These are phyloP conservation scores for Metarhizium robertsii DNA, from an alignment of 2,329 filamentous ascomycete genomes.

Conservation along the genomic window DNA sequence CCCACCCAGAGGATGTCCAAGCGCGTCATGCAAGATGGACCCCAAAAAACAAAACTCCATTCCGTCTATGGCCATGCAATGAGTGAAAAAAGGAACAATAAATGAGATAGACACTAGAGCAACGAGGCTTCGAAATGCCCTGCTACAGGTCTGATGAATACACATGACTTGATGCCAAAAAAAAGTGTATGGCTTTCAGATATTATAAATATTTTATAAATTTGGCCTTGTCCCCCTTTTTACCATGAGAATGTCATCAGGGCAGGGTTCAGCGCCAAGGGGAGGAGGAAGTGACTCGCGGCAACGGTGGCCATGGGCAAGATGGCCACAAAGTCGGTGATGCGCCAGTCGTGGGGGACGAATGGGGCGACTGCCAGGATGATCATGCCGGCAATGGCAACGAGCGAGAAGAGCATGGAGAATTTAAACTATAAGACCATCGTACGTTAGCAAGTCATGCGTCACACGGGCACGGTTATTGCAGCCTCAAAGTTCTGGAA, in stretches of 20 bases:
- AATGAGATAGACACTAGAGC: background rate
- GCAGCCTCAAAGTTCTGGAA: background rate
- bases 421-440: constrained; percentile 55
- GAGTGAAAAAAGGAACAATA: background rate
- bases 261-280: constrained; percentile 67
- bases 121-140: background rate
- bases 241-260: constrained; percentile 75
- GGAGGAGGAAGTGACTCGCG: constrained; percentile 59
- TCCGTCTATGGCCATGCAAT: constrained; percentile 3
- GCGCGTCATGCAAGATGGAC: background rate
- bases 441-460: constrained; percentile 10
- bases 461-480: background rate
- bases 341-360: constrained; percentile 55
- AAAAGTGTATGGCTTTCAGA: no score
- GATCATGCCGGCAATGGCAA: constrained; percentile 53
- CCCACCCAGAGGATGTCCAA: background rate
- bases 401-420: constrained; percentile 51
- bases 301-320: constrained; percentile 66
- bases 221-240: constrained; percentile 2
- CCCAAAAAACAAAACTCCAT: background rate
- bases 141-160: background rate
- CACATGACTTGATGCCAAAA: no score
- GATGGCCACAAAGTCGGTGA: constrained; percentile 66
- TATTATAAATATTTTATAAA: no score
- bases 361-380: constrained; percentile 54